Evolutionary conservation across 768 basidiomycete species (phyloP), one percentile per base, ranked within the genome.

Genomic region (Pluteus cervinus): DNA sequence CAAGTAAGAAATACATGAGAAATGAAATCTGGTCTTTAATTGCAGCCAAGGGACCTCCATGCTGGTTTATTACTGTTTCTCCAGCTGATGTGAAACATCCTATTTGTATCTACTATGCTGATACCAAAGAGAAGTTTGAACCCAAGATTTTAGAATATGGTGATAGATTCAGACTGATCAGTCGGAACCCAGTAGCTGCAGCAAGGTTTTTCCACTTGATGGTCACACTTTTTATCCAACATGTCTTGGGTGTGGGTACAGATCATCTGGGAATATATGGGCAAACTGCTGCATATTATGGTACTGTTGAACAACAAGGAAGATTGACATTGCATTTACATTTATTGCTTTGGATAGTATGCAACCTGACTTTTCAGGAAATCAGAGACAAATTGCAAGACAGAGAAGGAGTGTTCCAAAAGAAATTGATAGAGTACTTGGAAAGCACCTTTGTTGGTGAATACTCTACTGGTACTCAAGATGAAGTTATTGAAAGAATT

Each of bases 71-170:
- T 15, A 35, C 33, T 23, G 15, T 35, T 7, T 35, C 33, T 18
- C n/a, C 4, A 14, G 17, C 17, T 15, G n/a, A 60, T 4, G 61
- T 63, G 40, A 44, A 40, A 4, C 54, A 63, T 47, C 63, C 63
- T 4, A 39, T 68, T 5, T 58, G 51, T 25, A 24, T 65, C 11
- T 65, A 66, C 35, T 61, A 41, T 49, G 61, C 60, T 14, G 58
- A 46, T 16, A 28, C 20, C 0, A 42, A 59, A 2, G 33, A 5
- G 23, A 3, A 3, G 23, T 33, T 33, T 33, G 32, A 33, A 18
- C 7, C 14, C 47, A 18, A 42, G 14, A 35, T 35, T 6, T 21
- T 15, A 21, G 26, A 21, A 33, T 18, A 35, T 33, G 39, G 36
- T 34, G 25, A 44, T 12, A 15, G 26, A 7, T 32, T 38, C 17